These are phyloP conservation scores for Colletotrichum lupini DNA, from an alignment of 2,329 filamentous ascomycete species.

Conservation along the genomic window DNA sequence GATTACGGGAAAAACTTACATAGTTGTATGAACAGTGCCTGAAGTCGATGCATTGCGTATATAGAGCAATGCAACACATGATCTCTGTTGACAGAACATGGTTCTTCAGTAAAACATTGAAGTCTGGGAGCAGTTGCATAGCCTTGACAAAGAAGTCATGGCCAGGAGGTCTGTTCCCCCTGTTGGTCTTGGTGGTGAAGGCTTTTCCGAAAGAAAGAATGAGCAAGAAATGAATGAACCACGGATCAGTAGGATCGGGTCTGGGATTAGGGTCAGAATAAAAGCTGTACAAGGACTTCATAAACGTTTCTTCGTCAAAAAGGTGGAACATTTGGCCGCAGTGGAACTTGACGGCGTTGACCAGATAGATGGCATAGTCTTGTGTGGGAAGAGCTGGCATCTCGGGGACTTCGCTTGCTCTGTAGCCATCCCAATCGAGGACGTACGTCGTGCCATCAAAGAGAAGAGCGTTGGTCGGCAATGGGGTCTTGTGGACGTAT, in stretches of 20 bases:
- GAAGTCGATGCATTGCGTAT: constrained; percentile 62
- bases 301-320: constrained; percentile 64
- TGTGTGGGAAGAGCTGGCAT: constrained; percentile 44
- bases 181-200: constrained; percentile 54
- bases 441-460: constrained; percentile 65
- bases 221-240: constrained; percentile 64
- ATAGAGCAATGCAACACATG: constrained; percentile 62
- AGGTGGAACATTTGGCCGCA: constrained; percentile 65
- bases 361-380: constrained; percentile 62
- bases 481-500: constrained; percentile 53
- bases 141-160: constrained; percentile 58
- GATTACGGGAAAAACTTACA: constrained; percentile 43
- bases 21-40: constrained; percentile 57
- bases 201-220: constrained; percentile 67
- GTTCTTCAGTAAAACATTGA: constrained; percentile 51
- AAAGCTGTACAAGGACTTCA: constrained; percentile 46
- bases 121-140: constrained; percentile 55
- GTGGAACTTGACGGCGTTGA: constrained; percentile 68
- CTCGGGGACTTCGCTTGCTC: constrained; percentile 21
- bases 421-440: constrained; percentile 59
- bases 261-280: constrained; percentile 40
- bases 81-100: constrained; percentile 60
- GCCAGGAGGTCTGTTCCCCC: constrained; percentile 54
- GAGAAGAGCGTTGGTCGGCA: constrained; percentile 55
- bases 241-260: constrained; percentile 46